These are phyloP conservation scores for Penicillium mononematosum DNA, from an alignment of 495 filamentous ascomycete genomes.

Conservation along the genomic window DNA sequence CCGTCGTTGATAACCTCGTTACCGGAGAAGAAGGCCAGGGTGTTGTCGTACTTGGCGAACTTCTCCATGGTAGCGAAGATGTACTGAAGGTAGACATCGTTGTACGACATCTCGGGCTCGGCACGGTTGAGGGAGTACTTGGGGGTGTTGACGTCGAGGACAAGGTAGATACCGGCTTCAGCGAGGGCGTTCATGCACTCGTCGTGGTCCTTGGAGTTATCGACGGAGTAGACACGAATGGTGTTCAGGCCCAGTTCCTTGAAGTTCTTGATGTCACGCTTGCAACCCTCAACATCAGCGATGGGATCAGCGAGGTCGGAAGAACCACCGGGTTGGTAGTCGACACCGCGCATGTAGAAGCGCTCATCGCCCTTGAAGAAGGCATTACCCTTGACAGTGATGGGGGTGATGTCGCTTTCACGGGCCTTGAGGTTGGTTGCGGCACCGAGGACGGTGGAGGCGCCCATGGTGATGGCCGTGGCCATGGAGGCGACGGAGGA, in stretches of 20 bases:
- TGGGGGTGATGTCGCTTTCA: constrained; percentile 45
- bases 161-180: constrained; percentile 87
- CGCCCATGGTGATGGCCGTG: constrained; percentile 50
- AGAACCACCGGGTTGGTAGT: constrained; percentile 92
- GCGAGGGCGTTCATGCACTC: constrained; percentile 79
- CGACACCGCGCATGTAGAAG: constrained; percentile 93
- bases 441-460: constrained; percentile 46
- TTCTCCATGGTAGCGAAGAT: constrained; percentile 90
- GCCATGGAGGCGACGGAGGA: constrained; percentile 54
- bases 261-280: constrained; percentile 82
- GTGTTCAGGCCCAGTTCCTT: constrained; percentile 86
- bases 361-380: constrained; percentile 82
- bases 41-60: constrained; percentile 85
- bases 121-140: constrained; percentile 81
- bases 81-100: constrained; percentile 85
- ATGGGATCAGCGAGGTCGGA: constrained; percentile 78
- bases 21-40: constrained; percentile 91
- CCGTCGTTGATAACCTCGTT: constrained; percentile 95
- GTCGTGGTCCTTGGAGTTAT: constrained; percentile 81
- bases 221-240: constrained; percentile 88
- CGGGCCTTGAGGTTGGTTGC: constrained; percentile 46
- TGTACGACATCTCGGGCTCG: constrained; percentile 77
- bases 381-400: constrained; percentile 65
- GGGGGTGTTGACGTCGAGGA: constrained; percentile 79
- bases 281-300: constrained; percentile 66